Percentiles rank a stretch among this genome's conserved stretches.
Conservation (phyloP, 2,329 filamentous ascomycete species). For the Colletotrichum lentis region DNA sequence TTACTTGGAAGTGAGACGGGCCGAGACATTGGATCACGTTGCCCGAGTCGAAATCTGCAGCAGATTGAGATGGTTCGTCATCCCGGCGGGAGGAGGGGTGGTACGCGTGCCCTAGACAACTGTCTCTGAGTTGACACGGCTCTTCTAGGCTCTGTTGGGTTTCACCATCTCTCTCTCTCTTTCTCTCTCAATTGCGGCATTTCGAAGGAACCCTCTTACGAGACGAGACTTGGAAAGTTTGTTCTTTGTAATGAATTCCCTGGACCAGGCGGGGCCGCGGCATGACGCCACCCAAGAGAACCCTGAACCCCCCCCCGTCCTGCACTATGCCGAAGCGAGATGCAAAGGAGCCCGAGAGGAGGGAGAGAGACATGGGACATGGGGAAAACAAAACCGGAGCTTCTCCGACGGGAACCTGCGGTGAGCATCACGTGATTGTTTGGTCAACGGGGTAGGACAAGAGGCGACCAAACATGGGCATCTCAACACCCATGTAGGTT, state of each 20-base stretch:
- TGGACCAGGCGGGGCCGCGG: neutral
- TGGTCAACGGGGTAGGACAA: neutral
- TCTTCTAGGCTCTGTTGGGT: neutral
- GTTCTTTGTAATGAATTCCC: neutral
- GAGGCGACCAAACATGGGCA: neutral
- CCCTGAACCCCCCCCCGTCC: neutral
- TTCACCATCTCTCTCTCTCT: neutral
- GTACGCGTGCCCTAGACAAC: neutral
- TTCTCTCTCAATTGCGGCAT: neutral
- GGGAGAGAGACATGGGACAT: neutral
- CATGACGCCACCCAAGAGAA: conserved; percentile 8
- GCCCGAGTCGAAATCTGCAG: neutral
- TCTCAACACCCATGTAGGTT: neutral
- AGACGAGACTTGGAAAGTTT: neutral
- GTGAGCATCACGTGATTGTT: neutral
- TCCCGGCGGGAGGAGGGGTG: neutral
- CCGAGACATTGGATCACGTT: conserved; percentile 7
- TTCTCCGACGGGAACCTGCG: neutral
- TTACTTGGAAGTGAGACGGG: neutral
- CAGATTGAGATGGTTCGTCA: neutral
- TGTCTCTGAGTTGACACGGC: neutral
- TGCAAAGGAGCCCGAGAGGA: neutral
- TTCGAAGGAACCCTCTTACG: neutral
- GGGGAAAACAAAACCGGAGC: neutral
- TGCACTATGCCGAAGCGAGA: neutral